phyloP scores from a whole-genome alignment of 2,329 filamentous ascomycete species.

The Colletotrichum theobromicola region DNA sequence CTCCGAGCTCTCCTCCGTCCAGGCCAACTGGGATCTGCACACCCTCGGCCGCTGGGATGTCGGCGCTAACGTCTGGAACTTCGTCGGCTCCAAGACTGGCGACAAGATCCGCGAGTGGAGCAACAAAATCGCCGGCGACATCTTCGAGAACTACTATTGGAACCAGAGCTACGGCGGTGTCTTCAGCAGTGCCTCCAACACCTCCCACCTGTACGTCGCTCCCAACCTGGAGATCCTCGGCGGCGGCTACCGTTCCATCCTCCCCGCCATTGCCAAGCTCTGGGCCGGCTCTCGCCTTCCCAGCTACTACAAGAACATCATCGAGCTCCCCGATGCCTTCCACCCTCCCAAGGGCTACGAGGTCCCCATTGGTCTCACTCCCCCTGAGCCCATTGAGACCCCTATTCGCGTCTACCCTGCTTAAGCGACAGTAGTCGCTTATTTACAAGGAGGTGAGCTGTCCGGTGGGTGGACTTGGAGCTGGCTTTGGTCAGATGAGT shows the following conservation, averaged over 20 bases:
- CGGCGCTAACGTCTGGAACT: constrained; percentile 70
- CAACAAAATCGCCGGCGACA: constrained; percentile 36
- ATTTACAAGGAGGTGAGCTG: background rate
- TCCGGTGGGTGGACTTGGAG: background rate
- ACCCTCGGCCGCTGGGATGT: constrained; percentile 76
- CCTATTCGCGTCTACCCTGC: background rate
- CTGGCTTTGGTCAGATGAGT: background rate
- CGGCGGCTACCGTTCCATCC: constrained; percentile 37
- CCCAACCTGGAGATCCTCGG: constrained; percentile 42
- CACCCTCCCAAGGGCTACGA: constrained; percentile 45
- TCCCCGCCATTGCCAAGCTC: constrained; percentile 37
- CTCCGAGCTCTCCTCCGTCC: constrained; percentile 62
- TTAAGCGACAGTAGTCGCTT: background rate
- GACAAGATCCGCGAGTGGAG: constrained; percentile 51
- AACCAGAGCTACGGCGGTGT: constrained; percentile 60
- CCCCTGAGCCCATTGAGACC: background rate
- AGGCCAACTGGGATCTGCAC: constrained; percentile 47
- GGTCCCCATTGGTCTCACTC: background rate
- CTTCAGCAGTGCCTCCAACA: constrained; percentile 38
- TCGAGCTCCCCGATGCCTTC: constrained; percentile 48
- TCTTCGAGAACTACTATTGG: constrained; percentile 43
- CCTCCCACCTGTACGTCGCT: constrained; percentile 33
- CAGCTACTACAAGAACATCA: constrained; percentile 45
- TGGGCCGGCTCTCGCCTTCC: constrained; percentile 42
- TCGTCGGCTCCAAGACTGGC: constrained; percentile 66